These are phyloP conservation scores for Euphorbia corollata DNA, from an alignment of 441 rosid genomes.

Conservation along the genomic window DNA sequence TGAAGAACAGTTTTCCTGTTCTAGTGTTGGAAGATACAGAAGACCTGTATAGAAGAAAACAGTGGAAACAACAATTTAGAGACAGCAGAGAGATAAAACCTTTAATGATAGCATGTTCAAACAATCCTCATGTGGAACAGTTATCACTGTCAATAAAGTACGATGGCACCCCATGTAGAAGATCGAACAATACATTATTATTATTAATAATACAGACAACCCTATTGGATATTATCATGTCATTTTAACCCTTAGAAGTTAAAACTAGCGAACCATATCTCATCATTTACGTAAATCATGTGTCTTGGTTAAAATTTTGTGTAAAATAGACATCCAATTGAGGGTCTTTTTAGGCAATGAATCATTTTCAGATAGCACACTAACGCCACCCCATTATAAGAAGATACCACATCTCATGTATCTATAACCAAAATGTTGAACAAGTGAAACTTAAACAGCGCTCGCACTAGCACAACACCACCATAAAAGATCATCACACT, in stretches of 20 bases:
- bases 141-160: neutral
- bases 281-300: neutral
- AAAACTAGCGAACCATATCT: neutral
- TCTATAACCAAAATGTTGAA: neutral
- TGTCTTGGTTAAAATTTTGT: neutral
- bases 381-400: neutral
- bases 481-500: neutral
- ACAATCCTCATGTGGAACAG: neutral
- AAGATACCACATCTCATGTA: neutral
- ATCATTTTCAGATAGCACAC: neutral
- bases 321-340: neutral
- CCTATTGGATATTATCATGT: neutral
- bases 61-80: constrained; percentile 2
- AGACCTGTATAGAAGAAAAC: neutral
- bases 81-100: neutral
- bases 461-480: neutral
- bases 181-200: neutral
- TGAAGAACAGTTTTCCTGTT: neutral
- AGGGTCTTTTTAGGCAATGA: neutral
- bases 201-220: neutral
- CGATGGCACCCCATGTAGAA: neutral
- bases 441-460: neutral
- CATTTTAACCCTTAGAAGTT: neutral
- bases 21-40: neutral
- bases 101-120: neutral